Evolutionary conservation across 1,139 yeast species (phyloP).

Genomic region (Torulaspora pretoriensis): DNA sequence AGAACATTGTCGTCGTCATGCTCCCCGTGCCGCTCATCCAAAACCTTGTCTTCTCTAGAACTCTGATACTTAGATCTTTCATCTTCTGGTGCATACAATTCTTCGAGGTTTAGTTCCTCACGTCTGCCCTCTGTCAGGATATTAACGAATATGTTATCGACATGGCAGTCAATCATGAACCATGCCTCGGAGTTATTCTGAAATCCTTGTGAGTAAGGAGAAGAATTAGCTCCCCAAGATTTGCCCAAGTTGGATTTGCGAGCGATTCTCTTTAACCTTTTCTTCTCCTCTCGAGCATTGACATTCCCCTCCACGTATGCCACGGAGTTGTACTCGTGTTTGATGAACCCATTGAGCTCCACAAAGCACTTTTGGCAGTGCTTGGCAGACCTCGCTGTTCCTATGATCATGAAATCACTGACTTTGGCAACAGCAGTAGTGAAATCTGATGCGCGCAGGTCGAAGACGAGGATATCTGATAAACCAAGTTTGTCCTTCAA

Average conservation of each 20-base stretch:
- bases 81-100: slow-evolving; percentile 53
- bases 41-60: neutral
- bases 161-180: slow-evolving; percentile 70
- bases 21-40: slow-evolving; percentile 10
- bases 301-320: slow-evolving; percentile 71
- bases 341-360: slow-evolving; percentile 49
- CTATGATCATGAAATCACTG: slow-evolving; percentile 53
- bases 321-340: slow-evolving; percentile 40
- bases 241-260: slow-evolving; percentile 51
- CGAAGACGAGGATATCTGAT: slow-evolving; percentile 56
- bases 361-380: slow-evolving; percentile 72
- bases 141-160: slow-evolving; percentile 64
- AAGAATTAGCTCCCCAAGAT: slow-evolving; percentile 17
- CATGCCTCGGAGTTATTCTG: slow-evolving; percentile 52
- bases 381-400: slow-evolving; percentile 74
- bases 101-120: slow-evolving; percentile 62
- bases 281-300: slow-evolving; percentile 54
- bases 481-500: slow-evolving; percentile 63
- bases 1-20: slow-evolving; percentile 26
- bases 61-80: slow-evolving; percentile 38
- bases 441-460: slow-evolving; percentile 45
- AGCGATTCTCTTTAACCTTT: slow-evolving; percentile 57
- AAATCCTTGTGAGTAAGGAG: slow-evolving; percentile 26
- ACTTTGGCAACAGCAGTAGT: slow-evolving; percentile 42
- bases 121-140: slow-evolving; percentile 69